Base-by-base conservation (phyloP, 2,329 filamentous ascomycete species). In the Gyromitra esculenta region DNA sequence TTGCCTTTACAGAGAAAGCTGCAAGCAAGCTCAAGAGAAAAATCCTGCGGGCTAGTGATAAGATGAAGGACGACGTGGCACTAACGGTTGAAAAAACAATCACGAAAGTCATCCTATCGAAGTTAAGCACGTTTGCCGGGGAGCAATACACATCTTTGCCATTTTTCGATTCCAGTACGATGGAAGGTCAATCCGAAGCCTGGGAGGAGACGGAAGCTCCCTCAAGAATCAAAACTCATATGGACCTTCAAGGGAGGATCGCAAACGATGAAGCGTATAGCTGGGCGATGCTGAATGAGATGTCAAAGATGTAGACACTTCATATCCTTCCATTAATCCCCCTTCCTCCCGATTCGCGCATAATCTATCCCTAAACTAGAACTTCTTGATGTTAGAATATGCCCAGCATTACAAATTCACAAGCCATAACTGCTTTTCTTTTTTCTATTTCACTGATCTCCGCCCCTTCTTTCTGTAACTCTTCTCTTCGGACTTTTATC, bases 1-100 rank as follows among this genome's bases (percentile, higher is more conserved):
- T 71, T 1, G 50, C 59, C 1, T 77, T 59, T 25, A 54, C 21
- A 1, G 75, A 77, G 8, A 74, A 60, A 5, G 57, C 68, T 13
- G 64, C 64, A 3, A 45, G 13, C 11, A 75, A 75, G 31, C 71
- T 77, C n/a, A 77, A 70, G 52, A 25, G 70, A 15, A 67, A 69
- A n/a, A 59, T 77, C 7, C 31, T 65, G 31, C 48, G 72, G 15
- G 63, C 71, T 5, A 60, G 48, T 13, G 65, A 77, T 18, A 75
- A 70, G 25, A 25, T 37, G 21, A 74, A 65, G 15, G 59, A 67
- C 15, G 75, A 73, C 0, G 39, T 59, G 21, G 64, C 31, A 13
- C 60, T 57, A 35, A 45, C 57, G 5, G 56, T 43, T 1, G 71
- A 41, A 25, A 62, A 62, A 48, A 74, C 74, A 0, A 21, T 76